Conservation (phyloP, 371 early-diverging fungal species). For the Syncephalastrum monosporum region DNA sequence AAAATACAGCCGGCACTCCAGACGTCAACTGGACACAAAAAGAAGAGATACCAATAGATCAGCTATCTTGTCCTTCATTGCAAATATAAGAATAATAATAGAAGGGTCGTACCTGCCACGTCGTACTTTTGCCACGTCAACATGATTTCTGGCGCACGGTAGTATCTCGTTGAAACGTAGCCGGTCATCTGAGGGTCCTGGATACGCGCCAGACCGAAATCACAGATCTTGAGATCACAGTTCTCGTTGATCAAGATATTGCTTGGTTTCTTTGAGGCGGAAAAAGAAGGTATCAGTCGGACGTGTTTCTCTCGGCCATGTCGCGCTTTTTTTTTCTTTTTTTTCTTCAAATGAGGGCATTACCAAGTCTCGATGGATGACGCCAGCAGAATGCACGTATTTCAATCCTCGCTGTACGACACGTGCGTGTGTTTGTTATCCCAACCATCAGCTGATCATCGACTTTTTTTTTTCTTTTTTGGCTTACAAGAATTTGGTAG, state of each 20-base stretch:
- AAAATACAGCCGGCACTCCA: slow-evolving; percentile 99
- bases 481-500: slow-evolving; percentile 85
- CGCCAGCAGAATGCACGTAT: slow-evolving; percentile 94
- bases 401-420: slow-evolving; percentile 73
- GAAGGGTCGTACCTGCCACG: slow-evolving; percentile 67
- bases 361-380: slow-evolving; percentile 93
- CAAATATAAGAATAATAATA: background rate
- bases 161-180: slow-evolving; percentile 97
- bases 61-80: too few relatives aligned
- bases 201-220: slow-evolving; percentile 95
- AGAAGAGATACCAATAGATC: background rate
- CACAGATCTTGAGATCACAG: slow-evolving; percentile 97
- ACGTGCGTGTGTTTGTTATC: too few relatives aligned
- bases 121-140: slow-evolving; percentile 98
- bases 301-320: too few relatives aligned
- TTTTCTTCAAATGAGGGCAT: slow-evolving; percentile 1
- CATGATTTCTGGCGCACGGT: slow-evolving; percentile 99
- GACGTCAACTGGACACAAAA: slow-evolving; percentile 79
- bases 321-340: too few relatives aligned
- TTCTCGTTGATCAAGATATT: slow-evolving; percentile 95
- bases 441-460: too few relatives aligned
- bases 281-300: background rate
- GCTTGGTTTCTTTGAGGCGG: slow-evolving; percentile 82
- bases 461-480: background rate
- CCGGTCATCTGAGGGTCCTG: slow-evolving; percentile 94